Percentiles rank a stretch among this genome's conserved stretches.
Conservation (phyloP, 208 protist genomes). For the Endotrypanum monterogeii region DNA sequence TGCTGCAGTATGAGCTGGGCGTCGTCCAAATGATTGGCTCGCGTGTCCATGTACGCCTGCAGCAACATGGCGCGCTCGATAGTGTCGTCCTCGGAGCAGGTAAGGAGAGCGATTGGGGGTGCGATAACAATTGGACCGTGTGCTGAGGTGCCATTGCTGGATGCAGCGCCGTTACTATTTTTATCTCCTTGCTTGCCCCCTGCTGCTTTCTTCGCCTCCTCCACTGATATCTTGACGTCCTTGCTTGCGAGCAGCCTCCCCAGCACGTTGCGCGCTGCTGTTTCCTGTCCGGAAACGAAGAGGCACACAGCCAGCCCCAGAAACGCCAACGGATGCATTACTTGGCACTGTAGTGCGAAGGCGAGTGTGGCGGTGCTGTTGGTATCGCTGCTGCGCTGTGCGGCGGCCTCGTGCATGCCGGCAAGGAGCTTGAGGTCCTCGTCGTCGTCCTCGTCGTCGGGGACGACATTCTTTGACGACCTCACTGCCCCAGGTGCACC, state of each 20-base stretch:
- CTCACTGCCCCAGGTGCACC: neutral
- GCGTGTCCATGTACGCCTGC: constrained; percentile 86
- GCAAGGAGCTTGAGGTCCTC: constrained; percentile 58
- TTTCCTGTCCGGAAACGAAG: constrained; percentile 78
- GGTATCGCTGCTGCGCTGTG: constrained; percentile 13
- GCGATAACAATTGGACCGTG: neutral
- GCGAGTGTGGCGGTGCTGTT: constrained; percentile 36
- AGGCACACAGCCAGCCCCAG: constrained; percentile 83
- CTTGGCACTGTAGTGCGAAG: constrained; percentile 36
- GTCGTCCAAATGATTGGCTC: constrained; percentile 74
- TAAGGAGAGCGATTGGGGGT: constrained; percentile 16
- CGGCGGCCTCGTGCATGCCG: constrained; percentile 24
- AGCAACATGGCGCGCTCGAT: constrained; percentile 89
- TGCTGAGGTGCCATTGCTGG: neutral
- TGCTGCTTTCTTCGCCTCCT: neutral
- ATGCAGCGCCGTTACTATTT: neutral
- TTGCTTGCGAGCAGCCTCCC: constrained; percentile 27
- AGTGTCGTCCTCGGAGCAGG: constrained; percentile 35
- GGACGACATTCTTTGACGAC: neutral
- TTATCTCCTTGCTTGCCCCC: constrained; percentile 2
- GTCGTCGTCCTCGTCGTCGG: constrained; percentile 37
- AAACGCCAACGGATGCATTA: constrained; percentile 60
- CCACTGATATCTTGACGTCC: constrained; percentile 17
- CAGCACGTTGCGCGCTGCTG: constrained; percentile 60
- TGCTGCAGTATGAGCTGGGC: constrained; percentile 66